Evolutionary conservation across 2,329 filamentous ascomycete genomes (phyloP), one percentile per base, ranked within the genome.

Genomic region (Aspergillus phoenicis): DNA sequence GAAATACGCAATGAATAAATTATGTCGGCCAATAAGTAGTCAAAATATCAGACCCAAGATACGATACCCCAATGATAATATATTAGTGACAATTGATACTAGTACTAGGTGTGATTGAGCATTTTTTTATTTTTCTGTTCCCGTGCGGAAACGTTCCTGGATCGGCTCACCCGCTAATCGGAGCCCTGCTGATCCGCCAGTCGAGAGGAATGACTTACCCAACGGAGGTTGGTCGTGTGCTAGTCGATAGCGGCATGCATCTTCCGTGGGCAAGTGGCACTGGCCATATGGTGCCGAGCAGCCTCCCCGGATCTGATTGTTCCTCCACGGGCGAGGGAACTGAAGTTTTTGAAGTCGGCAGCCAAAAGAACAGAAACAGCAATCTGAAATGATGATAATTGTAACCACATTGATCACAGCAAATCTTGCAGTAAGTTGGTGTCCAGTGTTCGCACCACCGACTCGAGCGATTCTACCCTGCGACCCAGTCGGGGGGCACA

Each of bases 61-160:
- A 13, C 3, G 13, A 45, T 45, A 45, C 24, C 20, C 17, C 10
- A 45, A n/a, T 54, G 10, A 49, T 48, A 30, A 48, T 48, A 36
- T 54, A 43, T 39, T n/a, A 52, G 11, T 13, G 33, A 13, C 33
- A 36, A 36, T 36, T 13, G 13, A 15, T 36, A 36, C 13, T 13
- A 11, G 13, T 13, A 36, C 10, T 36, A 36, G 33, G 10, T 58
- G 45, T 58, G 48, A 13, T 28, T 28, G 48, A 17, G n/a, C 22
- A 22, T 38, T 28, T 45, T 28, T 45, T 54, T 59, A 52, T 56
- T 53, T 20, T 53, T 30, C 26, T 57, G 30, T 49, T 58, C 56
- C 56, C 43, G 54, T 33, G 54, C 54, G 60, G 59, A 53, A 66
- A 62, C 60, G 65, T 67, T 66, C 65, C 65, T 66, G 65, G 62